These are phyloP conservation scores for Marchantia paleacea DNA, from an alignment of 225 moss, liverwort and hornwort genomes.

Conservation along the genomic window DNA sequence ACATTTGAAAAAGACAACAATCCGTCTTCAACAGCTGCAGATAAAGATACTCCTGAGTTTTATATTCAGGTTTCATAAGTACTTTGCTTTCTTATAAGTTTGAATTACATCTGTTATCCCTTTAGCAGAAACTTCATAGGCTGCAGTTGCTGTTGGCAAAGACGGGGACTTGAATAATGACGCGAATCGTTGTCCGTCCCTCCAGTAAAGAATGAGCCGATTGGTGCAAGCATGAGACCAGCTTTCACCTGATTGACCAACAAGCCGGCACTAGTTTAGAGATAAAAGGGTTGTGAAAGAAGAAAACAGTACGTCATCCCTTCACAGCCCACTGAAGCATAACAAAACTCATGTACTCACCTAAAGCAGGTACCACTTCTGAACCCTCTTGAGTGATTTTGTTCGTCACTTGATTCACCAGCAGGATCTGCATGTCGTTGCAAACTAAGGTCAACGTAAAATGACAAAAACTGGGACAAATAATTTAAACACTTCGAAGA, in stretches of 20 bases:
- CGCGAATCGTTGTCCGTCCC: conserved; percentile 71
- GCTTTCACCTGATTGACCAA: conserved; percentile 60
- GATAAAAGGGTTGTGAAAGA: background rate
- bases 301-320: background rate
- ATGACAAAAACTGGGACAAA: background rate
- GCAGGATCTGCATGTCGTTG: conserved; percentile 61
- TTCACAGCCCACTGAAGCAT: background rate
- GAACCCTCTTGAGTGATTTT: conserved; percentile 77
- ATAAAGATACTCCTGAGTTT: background rate
- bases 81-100: conserved; percentile 38
- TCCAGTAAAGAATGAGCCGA: conserved; percentile 83
- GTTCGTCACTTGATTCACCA: conserved; percentile 87
- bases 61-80: background rate
- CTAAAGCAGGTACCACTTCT: conserved; percentile 74
- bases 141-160: conserved; percentile 58
- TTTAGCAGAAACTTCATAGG: conserved; percentile 53
- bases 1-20: too few relatives aligned
- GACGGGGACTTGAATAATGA: conserved; percentile 79
- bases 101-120: conserved; percentile 62
- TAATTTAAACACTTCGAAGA: background rate
- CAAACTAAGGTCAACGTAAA: background rate
- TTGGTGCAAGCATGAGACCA: conserved; percentile 95
- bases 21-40: too few relatives aligned
- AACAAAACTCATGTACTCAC: conserved; percentile 31
- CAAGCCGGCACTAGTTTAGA: background rate